These are phyloP conservation scores for Elsinoe arachidis DNA, from an alignment of 2,329 filamentous ascomycete genomes.

Conservation along the genomic window DNA sequence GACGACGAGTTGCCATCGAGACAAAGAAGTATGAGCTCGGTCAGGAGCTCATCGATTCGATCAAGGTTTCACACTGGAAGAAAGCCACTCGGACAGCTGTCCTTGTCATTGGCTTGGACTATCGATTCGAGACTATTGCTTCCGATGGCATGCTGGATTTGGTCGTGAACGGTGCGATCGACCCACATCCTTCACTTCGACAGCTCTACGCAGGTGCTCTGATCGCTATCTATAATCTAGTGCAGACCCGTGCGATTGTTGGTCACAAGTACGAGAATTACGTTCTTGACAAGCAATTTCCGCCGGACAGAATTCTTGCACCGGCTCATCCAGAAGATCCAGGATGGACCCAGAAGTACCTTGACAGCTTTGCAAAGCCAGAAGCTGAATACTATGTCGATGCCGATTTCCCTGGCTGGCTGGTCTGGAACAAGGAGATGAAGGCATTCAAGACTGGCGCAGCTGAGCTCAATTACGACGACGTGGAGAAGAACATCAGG, in stretches of 20 bases:
- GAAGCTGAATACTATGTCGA: conserved; percentile 85
- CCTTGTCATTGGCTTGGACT: conserved; percentile 80
- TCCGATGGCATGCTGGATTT: conserved; percentile 75
- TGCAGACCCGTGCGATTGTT: conserved; percentile 79
- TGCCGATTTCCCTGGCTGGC: conserved; percentile 86
- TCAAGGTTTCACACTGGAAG: conserved; percentile 86
- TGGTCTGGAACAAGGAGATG: conserved; percentile 88
- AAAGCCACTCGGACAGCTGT: conserved; percentile 82
- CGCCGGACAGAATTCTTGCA: conserved; percentile 68
- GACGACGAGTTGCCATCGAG: conserved; percentile 70
- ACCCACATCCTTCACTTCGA: conserved; percentile 79
- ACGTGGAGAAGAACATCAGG: conserved; percentile 64
- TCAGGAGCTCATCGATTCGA: conserved; percentile 68
- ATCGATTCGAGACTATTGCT: conserved; percentile 84
- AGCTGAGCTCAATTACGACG: conserved; percentile 66
- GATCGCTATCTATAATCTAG: conserved; percentile 65
- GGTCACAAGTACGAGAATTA: conserved; percentile 82
- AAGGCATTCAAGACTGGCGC: conserved; percentile 68
- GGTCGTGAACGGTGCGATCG: conserved; percentile 72
- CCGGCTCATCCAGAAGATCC: conserved; percentile 65
- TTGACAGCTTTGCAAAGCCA: conserved; percentile 67
- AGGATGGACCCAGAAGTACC: conserved; percentile 68
- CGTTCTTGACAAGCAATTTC: conserved; percentile 67
- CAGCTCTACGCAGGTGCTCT: conserved; percentile 74
- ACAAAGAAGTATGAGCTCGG: conserved; percentile 72